Evolutionary conservation across 225 moss, liverwort and hornwort species (phyloP), one percentile per base, ranked within the genome.

Genomic region (Climacium dendroides): DNA sequence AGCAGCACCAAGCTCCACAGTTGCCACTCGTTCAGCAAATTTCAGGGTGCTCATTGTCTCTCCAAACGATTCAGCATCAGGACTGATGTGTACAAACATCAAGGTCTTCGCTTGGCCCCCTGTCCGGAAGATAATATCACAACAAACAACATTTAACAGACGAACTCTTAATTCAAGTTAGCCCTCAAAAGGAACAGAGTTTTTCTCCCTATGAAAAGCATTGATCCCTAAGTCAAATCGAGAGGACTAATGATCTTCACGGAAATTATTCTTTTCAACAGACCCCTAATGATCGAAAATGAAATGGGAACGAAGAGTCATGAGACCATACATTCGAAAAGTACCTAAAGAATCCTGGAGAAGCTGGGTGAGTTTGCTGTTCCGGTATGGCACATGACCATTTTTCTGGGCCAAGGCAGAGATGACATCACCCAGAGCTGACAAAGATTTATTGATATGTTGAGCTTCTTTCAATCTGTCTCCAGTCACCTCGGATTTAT

Each of bases 391-490:
- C 66, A 98, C 96, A 85, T 98, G 98, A 23, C 92, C 91, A 80
- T 94, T 96, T 88, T 96, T 98, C 75, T 95, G 98, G 73, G 98
- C 96, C 80, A 98, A 92, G 23, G 98, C 96, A 54, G 96, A 92
- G 57, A 98, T 98, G 25, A 98, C 98, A 89, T 98, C 98, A 81
- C 98, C 98, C 73, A 98, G 90, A 80, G 98, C 98, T 63, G 98
- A 98, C 66, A 98, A 89, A 43, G 98, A 98, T 86, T 94, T 98
- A 87, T 98, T 98, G 91, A 98, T 98, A 79, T 98, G 96, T 80
- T 96, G 96, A 82, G 98, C 98, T 92, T 98, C 98, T 93, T 98
- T 98, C 61, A 98, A 86, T 83, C 98, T 94, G 81, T 98, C 98
- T 61, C 98, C 98, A 23, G 98, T 98, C 57, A 94, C 98, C 91